These are phyloP conservation scores for Chlorella sp. DNA, from an alignment of 139 green algal species.

Conservation along the genomic window DNA sequence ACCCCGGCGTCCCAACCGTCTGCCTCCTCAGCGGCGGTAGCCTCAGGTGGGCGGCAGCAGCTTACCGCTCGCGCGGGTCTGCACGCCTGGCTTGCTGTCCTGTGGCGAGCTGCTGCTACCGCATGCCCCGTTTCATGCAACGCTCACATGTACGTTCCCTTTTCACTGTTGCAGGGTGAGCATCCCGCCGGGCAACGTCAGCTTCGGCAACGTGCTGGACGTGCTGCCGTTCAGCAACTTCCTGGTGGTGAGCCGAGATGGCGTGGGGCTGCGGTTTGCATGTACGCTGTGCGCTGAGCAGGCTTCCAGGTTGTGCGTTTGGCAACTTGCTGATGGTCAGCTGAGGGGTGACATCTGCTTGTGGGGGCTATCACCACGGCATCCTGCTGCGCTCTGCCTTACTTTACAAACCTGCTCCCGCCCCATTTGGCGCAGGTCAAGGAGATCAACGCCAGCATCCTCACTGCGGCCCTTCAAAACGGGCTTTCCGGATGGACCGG, in stretches of 20 bases:
- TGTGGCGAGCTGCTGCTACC: background rate
- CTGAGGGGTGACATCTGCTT: background rate
- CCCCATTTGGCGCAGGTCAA: background rate
- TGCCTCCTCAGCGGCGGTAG: slow-evolving; percentile 31
- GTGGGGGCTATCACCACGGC: background rate
- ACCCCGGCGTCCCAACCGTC: background rate
- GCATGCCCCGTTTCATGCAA: background rate
- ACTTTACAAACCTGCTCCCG: background rate
- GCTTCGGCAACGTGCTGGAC: background rate
- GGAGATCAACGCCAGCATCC: background rate
- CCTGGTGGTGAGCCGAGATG: background rate
- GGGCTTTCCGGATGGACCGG: slow-evolving; percentile 19
- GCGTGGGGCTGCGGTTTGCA: no score
- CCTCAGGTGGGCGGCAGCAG: slow-evolving; percentile 2
- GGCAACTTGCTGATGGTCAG: background rate
- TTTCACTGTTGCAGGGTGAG: background rate
- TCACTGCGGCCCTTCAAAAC: slow-evolving; percentile 14
- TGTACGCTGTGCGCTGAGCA: no score
- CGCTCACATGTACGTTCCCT: background rate
- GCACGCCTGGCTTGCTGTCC: background rate
- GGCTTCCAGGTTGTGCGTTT: background rate
- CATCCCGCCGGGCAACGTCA: slow-evolving; percentile 5
- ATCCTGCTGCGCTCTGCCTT: no score
- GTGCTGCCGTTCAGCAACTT: slow-evolving; percentile 26
- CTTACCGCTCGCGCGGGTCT: background rate